Conservation (phyloP, 495 filamentous ascomycete species). For the Talaromyces wortmannii region DNA sequence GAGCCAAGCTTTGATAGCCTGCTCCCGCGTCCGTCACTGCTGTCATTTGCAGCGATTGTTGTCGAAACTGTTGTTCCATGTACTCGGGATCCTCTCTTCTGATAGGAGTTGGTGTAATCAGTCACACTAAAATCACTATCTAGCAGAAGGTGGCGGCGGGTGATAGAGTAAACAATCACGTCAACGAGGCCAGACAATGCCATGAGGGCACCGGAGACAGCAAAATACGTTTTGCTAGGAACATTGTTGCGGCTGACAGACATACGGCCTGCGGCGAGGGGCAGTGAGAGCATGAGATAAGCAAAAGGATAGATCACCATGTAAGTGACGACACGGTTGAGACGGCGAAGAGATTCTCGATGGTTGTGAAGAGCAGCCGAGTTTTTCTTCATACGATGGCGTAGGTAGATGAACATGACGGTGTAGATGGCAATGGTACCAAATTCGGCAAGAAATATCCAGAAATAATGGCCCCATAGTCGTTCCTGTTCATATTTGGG, state of each 20-base stretch:
- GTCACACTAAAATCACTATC: slow-evolving; percentile 28
- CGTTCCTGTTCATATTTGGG: slow-evolving; percentile 51
- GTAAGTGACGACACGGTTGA: slow-evolving; percentile 49
- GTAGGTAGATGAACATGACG: slow-evolving; percentile 56
- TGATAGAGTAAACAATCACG: slow-evolving; percentile 57
- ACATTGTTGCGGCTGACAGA: neutral
- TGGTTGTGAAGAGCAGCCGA: slow-evolving; percentile 29
- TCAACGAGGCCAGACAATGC: slow-evolving; percentile 71
- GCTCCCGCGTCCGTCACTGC: neutral
- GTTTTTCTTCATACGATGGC: slow-evolving; percentile 36
- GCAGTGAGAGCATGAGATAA: slow-evolving; percentile 65
- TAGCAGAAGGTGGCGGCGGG: slow-evolving; percentile 27
- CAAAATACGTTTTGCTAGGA: slow-evolving; percentile 57
- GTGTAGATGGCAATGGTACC: slow-evolving; percentile 61
- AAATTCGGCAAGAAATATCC: slow-evolving; percentile 67
- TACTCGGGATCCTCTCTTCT: neutral
- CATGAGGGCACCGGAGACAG: slow-evolving; percentile 61
- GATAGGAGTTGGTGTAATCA: slow-evolving; percentile 17
- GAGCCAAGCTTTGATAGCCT: neutral
- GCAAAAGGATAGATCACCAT: slow-evolving; percentile 73
- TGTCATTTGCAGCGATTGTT: neutral
- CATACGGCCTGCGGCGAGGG: slow-evolving; percentile 57
- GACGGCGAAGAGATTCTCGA: slow-evolving; percentile 28
- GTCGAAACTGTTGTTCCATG: neutral
- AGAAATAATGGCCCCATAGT: slow-evolving; percentile 71